A percentile compares a stretch with the other conserved stretches of the same genome.
Conservation (phyloP, 2,329 filamentous ascomycete species). For the Calonectria hongkongensis region DNA sequence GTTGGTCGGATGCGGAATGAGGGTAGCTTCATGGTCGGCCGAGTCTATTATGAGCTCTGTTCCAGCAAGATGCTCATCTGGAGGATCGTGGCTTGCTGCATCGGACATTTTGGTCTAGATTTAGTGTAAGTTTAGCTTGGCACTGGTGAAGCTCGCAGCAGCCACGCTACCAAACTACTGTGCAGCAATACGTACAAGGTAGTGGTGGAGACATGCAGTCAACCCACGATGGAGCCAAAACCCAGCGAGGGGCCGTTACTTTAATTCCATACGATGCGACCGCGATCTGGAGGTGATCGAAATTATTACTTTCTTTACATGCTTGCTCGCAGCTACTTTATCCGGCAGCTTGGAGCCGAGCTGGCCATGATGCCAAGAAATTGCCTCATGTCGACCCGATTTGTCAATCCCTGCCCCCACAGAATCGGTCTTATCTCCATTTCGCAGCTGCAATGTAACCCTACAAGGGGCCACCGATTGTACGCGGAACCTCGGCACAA, state of each 20-base stretch:
- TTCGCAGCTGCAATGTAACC: background rate
- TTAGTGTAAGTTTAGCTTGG: background rate
- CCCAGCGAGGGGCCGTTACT: background rate
- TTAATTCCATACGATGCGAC: background rate
- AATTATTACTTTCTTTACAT: background rate
- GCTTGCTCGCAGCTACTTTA: background rate
- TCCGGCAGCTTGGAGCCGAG: constrained; percentile 23
- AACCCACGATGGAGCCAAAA: background rate
- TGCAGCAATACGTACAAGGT: background rate
- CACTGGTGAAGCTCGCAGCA: background rate
- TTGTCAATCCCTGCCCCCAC: background rate
- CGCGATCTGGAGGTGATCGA: background rate
- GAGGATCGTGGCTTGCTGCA: background rate
- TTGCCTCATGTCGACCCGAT: background rate
- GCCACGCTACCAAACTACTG: too few species aligned
- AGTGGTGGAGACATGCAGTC: background rate
- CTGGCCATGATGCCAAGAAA: background rate
- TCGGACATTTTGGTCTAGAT: constrained; percentile 10
- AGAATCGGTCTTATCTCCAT: constrained; percentile 11
- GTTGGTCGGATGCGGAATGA: constrained; percentile 32
- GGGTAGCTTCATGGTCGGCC: constrained; percentile 28
- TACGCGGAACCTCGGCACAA: constrained; percentile 13
- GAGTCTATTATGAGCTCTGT: constrained; percentile 35
- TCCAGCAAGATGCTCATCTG: constrained; percentile 32
- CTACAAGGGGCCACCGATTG: background rate